phyloP scores from a whole-genome alignment of 345 rosid species.

The Lumnitzera racemosa region DNA sequence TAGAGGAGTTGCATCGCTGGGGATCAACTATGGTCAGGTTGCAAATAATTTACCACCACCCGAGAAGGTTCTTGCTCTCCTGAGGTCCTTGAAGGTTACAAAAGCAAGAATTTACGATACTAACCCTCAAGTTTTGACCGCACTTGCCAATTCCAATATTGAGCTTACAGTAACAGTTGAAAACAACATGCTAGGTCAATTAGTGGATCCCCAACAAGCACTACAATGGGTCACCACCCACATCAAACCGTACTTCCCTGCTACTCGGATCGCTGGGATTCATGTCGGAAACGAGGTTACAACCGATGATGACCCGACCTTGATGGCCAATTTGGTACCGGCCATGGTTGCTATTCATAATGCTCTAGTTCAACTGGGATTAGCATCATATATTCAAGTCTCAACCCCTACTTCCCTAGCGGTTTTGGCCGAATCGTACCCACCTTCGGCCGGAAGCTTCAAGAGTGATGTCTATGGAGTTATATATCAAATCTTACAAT shows the following conservation, averaged over 20 bases:
- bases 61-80: slow-evolving; percentile 53
- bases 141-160: slow-evolving; percentile 65
- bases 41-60: slow-evolving; percentile 75
- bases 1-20: slow-evolving; percentile 40
- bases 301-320: slow-evolving; percentile 41
- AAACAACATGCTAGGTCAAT: slow-evolving; percentile 51
- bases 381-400: slow-evolving; percentile 60
- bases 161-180: slow-evolving; percentile 79
- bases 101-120: slow-evolving; percentile 87
- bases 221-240: slow-evolving; percentile 68
- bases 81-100: slow-evolving; percentile 50
- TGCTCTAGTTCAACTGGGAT: slow-evolving; percentile 65
- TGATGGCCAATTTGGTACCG: slow-evolving; percentile 56
- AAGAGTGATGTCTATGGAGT: slow-evolving; percentile 38
- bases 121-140: slow-evolving; percentile 59
- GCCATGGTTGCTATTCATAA: slow-evolving; percentile 66
- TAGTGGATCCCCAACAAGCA: slow-evolving; percentile 68
- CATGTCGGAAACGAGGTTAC: slow-evolving; percentile 72
- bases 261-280: slow-evolving; percentile 62
- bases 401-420: slow-evolving; percentile 73
- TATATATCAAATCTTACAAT: slow-evolving; percentile 56
- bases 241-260: slow-evolving; percentile 61
- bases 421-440: slow-evolving; percentile 65
- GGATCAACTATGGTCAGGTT: slow-evolving; percentile 92
- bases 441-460: slow-evolving; percentile 86